These are phyloP conservation scores for Sapria himalayana DNA, from an alignment of 345 rosid species.

Conservation along the genomic window DNA sequence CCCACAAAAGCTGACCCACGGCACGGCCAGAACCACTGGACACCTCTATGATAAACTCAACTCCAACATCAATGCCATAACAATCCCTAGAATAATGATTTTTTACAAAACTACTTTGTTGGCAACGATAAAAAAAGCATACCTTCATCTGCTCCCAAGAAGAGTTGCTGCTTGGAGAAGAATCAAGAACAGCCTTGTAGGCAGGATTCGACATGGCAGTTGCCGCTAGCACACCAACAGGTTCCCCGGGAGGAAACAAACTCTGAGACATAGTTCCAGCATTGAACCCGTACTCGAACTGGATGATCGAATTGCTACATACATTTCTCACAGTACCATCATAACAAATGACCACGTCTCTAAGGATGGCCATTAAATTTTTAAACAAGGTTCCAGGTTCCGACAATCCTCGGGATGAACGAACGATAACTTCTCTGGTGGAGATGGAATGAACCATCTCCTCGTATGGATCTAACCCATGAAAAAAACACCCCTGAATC, in stretches of 20 bases:
- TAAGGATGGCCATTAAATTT: conserved; percentile 87
- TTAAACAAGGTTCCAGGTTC: conserved; percentile 94
- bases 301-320: conserved; percentile 64
- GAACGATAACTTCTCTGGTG: conserved; percentile 69
- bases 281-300: conserved; percentile 49
- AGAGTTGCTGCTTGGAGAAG: conserved; percentile 63
- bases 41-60: no score
- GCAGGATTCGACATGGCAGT: conserved; percentile 98
- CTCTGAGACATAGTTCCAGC: conserved; percentile 24
- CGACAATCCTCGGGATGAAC: conserved; percentile 73
- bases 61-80: no score
- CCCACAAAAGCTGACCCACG: no score
- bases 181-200: conserved; percentile 94
- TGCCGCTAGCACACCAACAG: conserved; percentile 93
- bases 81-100: no score
- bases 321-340: conserved; percentile 88
- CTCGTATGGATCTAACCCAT: conserved; percentile 84
- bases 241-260: conserved; percentile 75
- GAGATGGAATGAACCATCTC: conserved; percentile 73
- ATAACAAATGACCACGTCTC: conserved; percentile 68
- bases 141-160: conserved; percentile 99
- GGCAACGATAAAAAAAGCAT: conserved; percentile 3
- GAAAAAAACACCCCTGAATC: conserved; percentile 49
- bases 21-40: no score
- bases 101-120: no score